Evolutionary conservation across 2,329 filamentous ascomycete species (phyloP).

Genomic region (Xylaria sp.): DNA sequence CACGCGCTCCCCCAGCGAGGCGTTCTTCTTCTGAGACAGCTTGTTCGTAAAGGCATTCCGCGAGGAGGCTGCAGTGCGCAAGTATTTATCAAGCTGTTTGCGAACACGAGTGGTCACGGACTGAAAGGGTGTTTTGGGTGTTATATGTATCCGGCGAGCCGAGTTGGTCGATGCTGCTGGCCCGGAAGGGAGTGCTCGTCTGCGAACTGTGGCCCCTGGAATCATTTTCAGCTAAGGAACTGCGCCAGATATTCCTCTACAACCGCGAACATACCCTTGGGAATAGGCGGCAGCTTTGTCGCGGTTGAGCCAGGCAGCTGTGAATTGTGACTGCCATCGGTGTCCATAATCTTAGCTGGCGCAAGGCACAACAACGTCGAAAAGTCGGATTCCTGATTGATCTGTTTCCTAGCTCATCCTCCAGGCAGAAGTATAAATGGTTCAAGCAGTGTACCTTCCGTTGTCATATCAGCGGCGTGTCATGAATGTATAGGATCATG

Average conservation of each 20-base stretch:
- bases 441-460: background rate
- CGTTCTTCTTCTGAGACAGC: constrained; percentile 60
- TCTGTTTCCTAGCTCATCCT: constrained; percentile 32
- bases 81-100: constrained; percentile 68
- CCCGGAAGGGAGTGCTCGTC: constrained; percentile 60
- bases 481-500: constrained; percentile 5
- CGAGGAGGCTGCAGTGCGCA: constrained; percentile 52
- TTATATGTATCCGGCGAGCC: constrained; percentile 69
- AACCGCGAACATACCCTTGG: constrained; percentile 44
- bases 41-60: constrained; percentile 46
- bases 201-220: constrained; percentile 61
- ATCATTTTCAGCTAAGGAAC: constrained; percentile 35
- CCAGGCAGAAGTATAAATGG: constrained; percentile 35
- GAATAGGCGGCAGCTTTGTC: constrained; percentile 48
- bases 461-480: constrained; percentile 31
- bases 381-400: constrained; percentile 6
- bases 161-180: constrained; percentile 52
- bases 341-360: constrained; percentile 21
- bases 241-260: background rate
- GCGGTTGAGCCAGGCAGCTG: constrained; percentile 39
- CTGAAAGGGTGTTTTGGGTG: constrained; percentile 73
- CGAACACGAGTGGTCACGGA: constrained; percentile 73
- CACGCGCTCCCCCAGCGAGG: constrained; percentile 60
- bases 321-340: constrained; percentile 20
- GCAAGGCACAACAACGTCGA: constrained; percentile 1